These are phyloP conservation scores for Saccharomycopsis sp. DNA, from an alignment of 805 yeast genomes.

Conservation along the genomic window DNA sequence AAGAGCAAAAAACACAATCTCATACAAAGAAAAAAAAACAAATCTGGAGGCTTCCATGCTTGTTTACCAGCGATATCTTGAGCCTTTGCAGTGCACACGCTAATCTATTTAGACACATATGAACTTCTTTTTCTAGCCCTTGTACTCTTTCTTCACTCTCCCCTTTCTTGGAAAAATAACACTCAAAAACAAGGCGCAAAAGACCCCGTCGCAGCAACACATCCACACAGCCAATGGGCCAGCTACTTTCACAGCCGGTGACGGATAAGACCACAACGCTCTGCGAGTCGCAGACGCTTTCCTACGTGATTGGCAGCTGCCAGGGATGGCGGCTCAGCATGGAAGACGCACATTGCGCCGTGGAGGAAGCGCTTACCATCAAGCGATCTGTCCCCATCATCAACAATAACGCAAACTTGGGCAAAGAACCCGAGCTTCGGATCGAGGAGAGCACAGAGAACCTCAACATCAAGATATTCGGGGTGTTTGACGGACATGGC, in stretches of 20 bases:
- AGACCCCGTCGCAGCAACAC: neutral
- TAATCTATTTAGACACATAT: no score
- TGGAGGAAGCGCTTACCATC: constrained; percentile 24
- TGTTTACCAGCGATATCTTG: no score
- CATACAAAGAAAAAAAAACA: neutral
- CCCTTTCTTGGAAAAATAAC: no score
- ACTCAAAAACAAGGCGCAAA: neutral
- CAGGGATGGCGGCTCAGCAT: constrained; percentile 98
- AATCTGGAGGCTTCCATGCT: neutral
- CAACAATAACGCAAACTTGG: constrained; percentile 12
- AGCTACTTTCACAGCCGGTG: constrained; percentile 89
- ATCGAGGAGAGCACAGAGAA: constrained; percentile 22
- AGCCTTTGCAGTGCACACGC: no score
- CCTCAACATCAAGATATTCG: constrained; percentile 39
- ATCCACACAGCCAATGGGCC: constrained; percentile 61
- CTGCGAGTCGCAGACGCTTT: constrained; percentile 8
- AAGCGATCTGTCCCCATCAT: constrained; percentile 10
- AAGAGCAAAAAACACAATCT: neutral
- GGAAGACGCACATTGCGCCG: constrained; percentile 92
- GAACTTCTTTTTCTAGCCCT: no score
- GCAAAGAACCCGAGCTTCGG: constrained; percentile 6
- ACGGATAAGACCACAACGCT: constrained; percentile 42
- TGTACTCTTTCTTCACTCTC: no score
- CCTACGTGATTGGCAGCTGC: constrained; percentile 19
- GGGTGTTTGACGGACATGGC: constrained; percentile 82